Base-by-base conservation (phyloP, 1,284 basidiomycete species). In the Malassezia obtusa region DNA sequence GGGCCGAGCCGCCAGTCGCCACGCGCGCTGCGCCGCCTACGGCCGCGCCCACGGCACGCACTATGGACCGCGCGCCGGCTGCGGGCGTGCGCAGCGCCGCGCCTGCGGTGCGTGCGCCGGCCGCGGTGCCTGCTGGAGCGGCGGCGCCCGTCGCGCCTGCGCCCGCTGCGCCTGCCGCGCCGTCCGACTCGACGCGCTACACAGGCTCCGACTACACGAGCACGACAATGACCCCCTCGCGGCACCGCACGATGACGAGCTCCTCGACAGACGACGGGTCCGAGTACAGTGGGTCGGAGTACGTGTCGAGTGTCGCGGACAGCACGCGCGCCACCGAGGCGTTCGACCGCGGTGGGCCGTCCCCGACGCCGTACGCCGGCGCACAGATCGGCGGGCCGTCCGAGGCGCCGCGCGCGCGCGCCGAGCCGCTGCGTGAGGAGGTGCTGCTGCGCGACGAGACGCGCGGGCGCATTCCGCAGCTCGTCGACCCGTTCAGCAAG, bases 401-500 rank as follows among this genome's bases (percentile, higher is more conserved):
- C 19, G 43, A 12, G 12, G 43, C 26, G 17, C 28, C 26, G 1
- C 4, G 26, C 1, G 15, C 26, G n/a, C 19, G 24, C 8, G 35
- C 15, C 19, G 45, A 30, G 22, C 37, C 19, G 19, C 4, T 12
- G 17, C n/a, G n/a, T n/a, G 37, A 19, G 28, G 45, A 37, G 22
- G 31, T 45, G 10, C 22, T 52, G 15, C 43, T 56, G 25, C 48
- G 33, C 25, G 49, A 45, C 32, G 53, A 43, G 24, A 35, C 48
- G 4, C 44, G 39, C 12, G 37, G 49, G 9, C 48, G 44, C 28
- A 11, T 45, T n/a, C 53, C 53, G n/a, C 31, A 50, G 41, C 36
- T 56, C 8, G 37, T 56, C 22, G 53, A 56, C 36, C 53, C 53
- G 15, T 56, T 50, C 17, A 25, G 14, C 19, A 35, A 39, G 22